These are phyloP conservation scores for Syzygium malaccense DNA, from an alignment of 441 rosid species.

Conservation along the genomic window DNA sequence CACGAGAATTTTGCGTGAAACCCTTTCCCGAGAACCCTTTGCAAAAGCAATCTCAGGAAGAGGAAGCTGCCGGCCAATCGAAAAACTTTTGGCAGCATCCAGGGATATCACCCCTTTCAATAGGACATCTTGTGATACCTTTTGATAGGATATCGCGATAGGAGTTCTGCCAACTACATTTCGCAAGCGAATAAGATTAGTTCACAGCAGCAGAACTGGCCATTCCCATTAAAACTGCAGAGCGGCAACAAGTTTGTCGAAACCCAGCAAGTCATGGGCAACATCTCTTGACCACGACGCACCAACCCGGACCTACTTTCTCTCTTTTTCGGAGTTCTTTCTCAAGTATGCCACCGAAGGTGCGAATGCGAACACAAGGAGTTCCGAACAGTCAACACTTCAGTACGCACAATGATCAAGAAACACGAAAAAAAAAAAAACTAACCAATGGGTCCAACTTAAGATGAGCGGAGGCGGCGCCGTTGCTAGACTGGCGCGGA, in stretches of 20 bases:
- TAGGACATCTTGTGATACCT: not conserved
- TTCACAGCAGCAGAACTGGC: not conserved
- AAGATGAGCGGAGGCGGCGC: conserved; percentile 34
- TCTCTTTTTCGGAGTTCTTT: not conserved
- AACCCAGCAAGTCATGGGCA: not conserved
- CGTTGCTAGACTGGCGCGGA: conserved; percentile 43
- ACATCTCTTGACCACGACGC: not conserved
- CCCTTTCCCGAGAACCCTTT: not conserved
- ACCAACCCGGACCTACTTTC: not conserved
- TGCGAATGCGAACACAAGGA: not conserved
- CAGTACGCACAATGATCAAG: not conserved
- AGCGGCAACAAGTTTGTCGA: not conserved
- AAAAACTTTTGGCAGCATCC: not conserved
- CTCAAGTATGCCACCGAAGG: not conserved
- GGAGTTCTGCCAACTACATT: not conserved
- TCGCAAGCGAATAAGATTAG: not conserved
- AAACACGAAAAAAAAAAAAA: not conserved
- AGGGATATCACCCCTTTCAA: not conserved
- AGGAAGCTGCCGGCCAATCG: not conserved
- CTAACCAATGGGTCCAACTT: conserved; percentile 81
- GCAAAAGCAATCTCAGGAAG: not conserved
- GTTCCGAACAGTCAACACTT: not conserved
- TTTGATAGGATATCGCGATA: not conserved
- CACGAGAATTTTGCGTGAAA: not conserved
- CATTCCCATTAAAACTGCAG: not conserved